A percentile compares a stretch with the other conserved stretches of the same genome.
Conservation (phyloP, 306 rosid genomes). For the Oxytropis ochrocephala region DNA sequence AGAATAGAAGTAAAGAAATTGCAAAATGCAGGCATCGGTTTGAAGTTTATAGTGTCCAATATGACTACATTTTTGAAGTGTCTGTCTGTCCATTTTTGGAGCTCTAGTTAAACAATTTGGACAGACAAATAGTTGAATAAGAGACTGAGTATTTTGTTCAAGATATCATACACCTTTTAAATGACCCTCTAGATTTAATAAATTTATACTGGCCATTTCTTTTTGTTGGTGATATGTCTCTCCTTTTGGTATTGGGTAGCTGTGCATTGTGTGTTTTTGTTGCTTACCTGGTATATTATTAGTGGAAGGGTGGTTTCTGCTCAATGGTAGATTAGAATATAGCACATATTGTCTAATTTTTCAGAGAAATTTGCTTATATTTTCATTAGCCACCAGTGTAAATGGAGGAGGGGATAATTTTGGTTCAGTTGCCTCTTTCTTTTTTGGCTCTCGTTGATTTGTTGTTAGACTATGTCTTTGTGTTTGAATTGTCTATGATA, state of each 20-base stretch:
- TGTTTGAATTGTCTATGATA: neutral
- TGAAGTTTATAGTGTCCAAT: neutral
- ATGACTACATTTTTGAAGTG: neutral
- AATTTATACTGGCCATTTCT: neutral
- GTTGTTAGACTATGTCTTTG: neutral
- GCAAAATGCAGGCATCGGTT: neutral
- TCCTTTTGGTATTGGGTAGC: neutral
- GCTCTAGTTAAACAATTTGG: neutral
- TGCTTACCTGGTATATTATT: neutral
- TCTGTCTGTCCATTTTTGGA: neutral
- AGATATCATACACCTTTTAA: neutral
- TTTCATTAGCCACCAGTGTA: neutral
- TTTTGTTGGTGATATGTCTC: neutral
- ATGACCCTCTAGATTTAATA: neutral
- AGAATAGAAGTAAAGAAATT: neutral
- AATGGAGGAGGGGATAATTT: conserved; percentile 4
- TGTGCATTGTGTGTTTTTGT: neutral
- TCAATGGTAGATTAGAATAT: neutral
- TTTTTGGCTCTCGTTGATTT: neutral
- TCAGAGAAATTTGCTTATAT: neutral
- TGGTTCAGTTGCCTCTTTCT: neutral
- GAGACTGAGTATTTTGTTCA: neutral
- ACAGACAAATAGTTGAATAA: neutral
- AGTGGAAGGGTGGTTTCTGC: neutral
- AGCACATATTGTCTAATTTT: neutral